Evolutionary conservation across 352 stramenopile genomes (phyloP).

Genomic region (Globisporangium rhizosaccharum): DNA sequence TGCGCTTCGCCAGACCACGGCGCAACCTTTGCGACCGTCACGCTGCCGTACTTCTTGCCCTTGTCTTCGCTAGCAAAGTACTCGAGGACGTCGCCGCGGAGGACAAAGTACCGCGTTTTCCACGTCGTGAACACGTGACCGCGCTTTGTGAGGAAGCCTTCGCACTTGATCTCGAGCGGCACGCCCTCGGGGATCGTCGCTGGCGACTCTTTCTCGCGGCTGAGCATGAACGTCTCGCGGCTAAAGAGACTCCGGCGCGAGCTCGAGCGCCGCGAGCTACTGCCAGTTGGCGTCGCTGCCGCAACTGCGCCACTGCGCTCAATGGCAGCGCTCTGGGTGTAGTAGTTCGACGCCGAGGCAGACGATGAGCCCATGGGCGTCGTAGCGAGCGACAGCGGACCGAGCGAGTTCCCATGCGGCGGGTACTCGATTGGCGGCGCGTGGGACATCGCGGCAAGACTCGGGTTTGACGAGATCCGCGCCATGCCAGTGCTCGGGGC

Average conservation of each 20-base stretch:
- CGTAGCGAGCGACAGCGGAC: slow-evolving; percentile 32
- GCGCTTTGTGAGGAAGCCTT: slow-evolving; percentile 84
- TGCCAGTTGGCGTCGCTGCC: slow-evolving; percentile 8
- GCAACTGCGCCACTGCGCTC: slow-evolving; percentile 10
- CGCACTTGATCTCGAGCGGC: slow-evolving; percentile 55
- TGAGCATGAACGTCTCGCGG: slow-evolving; percentile 73
- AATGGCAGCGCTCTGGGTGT: slow-evolving; percentile 2
- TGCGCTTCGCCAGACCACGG: slow-evolving; percentile 81
- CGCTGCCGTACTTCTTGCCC: slow-evolving; percentile 78
- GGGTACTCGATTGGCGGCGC: slow-evolving; percentile 14
- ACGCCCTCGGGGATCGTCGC: slow-evolving; percentile 46
- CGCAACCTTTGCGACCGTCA: slow-evolving; percentile 83
- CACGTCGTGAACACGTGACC: slow-evolving; percentile 88
- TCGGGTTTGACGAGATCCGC: slow-evolving; percentile 64
- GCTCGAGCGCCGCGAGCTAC: slow-evolving; percentile 33
- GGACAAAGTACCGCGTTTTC: slow-evolving; percentile 88
- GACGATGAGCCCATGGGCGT: slow-evolving; percentile 14
- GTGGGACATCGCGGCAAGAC: slow-evolving; percentile 37
- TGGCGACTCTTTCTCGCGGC: slow-evolving; percentile 62
- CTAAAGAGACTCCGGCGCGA: slow-evolving; percentile 74
- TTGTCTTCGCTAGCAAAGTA: slow-evolving; percentile 86
- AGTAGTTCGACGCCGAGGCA: slow-evolving; percentile 19
- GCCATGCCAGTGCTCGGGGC: slow-evolving; percentile 24
- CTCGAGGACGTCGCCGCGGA: slow-evolving; percentile 76
- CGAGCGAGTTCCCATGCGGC: slow-evolving; percentile 57